phyloP scores from a whole-genome alignment of 345 rosid genomes.

The Citrus hindsii region DNA sequence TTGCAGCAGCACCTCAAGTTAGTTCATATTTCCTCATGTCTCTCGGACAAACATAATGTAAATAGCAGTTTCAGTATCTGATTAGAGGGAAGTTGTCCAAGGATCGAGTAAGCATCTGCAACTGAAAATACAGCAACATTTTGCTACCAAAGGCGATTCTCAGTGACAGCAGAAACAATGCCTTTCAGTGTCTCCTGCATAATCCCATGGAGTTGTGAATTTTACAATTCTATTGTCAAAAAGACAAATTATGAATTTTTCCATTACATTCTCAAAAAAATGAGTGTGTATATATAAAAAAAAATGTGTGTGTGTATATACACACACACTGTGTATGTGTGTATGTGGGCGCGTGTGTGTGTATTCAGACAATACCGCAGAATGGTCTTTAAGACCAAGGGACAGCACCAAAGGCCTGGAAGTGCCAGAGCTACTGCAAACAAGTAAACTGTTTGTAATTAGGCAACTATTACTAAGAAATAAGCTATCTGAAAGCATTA shows the following conservation, averaged over 20 bases:
- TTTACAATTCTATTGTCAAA: neutral
- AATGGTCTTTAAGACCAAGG: conserved; percentile 91
- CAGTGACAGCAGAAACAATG: conserved; percentile 57
- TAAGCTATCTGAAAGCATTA: neutral
- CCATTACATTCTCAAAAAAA: neutral
- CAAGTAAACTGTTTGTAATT: neutral
- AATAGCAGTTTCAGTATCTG: neutral
- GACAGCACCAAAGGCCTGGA: conserved; percentile 72
- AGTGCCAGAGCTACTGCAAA: conserved; percentile 47
- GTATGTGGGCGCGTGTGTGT: too few relatives aligned
- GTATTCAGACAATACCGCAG: conserved; percentile 39
- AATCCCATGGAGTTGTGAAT: neutral
- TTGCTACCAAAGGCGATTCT: conserved; percentile 67
- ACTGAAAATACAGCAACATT: neutral
- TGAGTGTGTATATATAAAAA: neutral
- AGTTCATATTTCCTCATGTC: neutral
- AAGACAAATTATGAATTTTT: neutral
- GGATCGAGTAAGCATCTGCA: neutral
- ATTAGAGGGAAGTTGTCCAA: neutral
- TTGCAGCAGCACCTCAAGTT: neutral
- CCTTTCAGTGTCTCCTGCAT: conserved; percentile 81
- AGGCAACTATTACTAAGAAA: neutral
- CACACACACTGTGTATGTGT: too few relatives aligned
- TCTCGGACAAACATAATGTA: neutral
- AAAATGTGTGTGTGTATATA: too few relatives aligned